A percentile compares a stretch with the other conserved stretches of the same genome.
Evolutionary conservation across 495 filamentous ascomycete species (phyloP).

Genomic region (Tuber microsphaerosporum): DNA sequence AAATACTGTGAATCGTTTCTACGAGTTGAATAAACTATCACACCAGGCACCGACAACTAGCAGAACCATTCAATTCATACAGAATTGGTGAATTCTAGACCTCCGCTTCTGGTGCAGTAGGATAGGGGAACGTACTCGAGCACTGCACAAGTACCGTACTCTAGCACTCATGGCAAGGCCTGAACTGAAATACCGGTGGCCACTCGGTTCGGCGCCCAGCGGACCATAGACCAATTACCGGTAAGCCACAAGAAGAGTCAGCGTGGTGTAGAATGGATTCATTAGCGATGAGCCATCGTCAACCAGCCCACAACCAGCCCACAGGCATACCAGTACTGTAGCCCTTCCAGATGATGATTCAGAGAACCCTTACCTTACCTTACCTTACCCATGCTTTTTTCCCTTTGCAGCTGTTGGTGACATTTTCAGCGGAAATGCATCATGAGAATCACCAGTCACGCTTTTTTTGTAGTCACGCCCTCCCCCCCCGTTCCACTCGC

Average conservation of each 20-base stretch:
- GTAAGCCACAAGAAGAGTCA: neutral
- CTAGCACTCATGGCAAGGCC: too few relatives aligned
- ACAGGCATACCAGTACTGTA: too few relatives aligned
- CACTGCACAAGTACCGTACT: neutral
- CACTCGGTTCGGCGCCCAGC: neutral
- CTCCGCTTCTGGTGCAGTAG: neutral
- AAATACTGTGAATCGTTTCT: neutral
- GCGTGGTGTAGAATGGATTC: neutral
- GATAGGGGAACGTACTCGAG: neutral
- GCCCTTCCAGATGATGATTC: neutral
- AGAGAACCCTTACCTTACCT: neutral
- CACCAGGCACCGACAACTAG: neutral
- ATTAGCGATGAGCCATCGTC: slow-evolving; percentile 3
- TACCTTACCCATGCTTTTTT: neutral
- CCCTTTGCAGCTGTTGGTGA: neutral
- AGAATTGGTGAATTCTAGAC: neutral
- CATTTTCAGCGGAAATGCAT: neutral
- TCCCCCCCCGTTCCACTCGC: neutral
- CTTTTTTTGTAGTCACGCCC: neutral
- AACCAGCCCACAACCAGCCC: neutral
- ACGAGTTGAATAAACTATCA: neutral
- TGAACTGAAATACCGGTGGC: neutral
- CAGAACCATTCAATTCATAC: neutral
- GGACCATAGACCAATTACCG: neutral
- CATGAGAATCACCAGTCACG: neutral